These are phyloP conservation scores for Aureobasidium melanogenum DNA, from an alignment of 2,329 filamentous ascomycete species.

Conservation along the genomic window DNA sequence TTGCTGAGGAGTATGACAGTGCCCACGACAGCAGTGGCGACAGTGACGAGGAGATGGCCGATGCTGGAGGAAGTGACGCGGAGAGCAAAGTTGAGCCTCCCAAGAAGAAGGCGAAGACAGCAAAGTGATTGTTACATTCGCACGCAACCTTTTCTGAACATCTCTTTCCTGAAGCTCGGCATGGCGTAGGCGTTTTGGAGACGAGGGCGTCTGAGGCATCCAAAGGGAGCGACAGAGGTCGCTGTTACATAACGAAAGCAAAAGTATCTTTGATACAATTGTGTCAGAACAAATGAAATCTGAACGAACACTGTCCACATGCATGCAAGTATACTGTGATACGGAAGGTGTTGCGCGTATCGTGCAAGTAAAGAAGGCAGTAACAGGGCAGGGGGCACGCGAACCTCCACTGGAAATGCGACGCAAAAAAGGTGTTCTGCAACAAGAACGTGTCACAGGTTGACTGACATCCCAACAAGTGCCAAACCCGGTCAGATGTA, in stretches of 20 bases:
- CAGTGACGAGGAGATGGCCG: conserved; percentile 56
- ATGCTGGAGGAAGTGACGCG: conserved; percentile 47
- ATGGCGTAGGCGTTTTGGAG: conserved; percentile 10
- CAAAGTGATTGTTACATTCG: not conserved
- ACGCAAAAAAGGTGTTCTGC: no score
- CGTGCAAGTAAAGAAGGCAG: no score
- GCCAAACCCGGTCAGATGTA: not conserved
- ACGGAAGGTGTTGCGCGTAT: no score
- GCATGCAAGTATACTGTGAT: no score
- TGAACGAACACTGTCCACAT: no score
- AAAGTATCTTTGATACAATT: not conserved
- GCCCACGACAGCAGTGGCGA: conserved; percentile 78
- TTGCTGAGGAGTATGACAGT: conserved; percentile 92
- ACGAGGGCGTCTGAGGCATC: not conserved
- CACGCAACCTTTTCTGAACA: not conserved
- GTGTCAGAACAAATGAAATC: not conserved
- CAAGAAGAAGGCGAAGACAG: conserved; percentile 56
- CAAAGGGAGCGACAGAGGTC: not conserved
- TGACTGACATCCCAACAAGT: not conserved
- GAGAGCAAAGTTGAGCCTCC: conserved; percentile 48
- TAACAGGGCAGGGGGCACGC: no score
- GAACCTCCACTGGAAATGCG: no score
- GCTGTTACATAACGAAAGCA: not conserved
- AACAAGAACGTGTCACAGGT: no score
- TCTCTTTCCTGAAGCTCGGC: not conserved